These are phyloP conservation scores for Lichenothelia convexa DNA, from an alignment of 495 filamentous ascomycete species.

Conservation along the genomic window DNA sequence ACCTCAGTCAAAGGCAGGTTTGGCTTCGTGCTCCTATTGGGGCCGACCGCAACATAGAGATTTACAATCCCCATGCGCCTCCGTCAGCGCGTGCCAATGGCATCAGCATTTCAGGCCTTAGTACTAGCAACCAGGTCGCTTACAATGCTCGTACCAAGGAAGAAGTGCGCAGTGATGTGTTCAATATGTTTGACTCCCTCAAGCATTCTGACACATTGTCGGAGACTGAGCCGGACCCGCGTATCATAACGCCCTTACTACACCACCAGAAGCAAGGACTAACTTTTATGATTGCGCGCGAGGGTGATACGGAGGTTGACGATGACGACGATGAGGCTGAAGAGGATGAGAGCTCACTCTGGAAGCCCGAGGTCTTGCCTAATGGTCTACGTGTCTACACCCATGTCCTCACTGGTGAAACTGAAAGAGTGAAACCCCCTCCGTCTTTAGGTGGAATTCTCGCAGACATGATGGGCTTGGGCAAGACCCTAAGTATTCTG, in stretches of 20 bases:
- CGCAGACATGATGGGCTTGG: constrained; percentile 95
- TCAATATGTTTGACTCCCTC: constrained; percentile 74
- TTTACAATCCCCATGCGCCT: constrained; percentile 51
- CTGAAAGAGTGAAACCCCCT: constrained; percentile 42
- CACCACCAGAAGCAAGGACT: constrained; percentile 84
- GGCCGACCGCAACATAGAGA: constrained; percentile 31
- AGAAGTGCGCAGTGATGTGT: constrained; percentile 67
- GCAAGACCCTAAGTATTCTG: constrained; percentile 82
- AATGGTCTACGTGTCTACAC: constrained; percentile 44
- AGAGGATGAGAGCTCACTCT: constrained; percentile 42
- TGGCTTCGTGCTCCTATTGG: constrained; percentile 31
- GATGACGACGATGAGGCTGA: constrained; percentile 36
- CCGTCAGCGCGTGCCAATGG: constrained; percentile 13
- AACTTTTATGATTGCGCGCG: constrained; percentile 71
- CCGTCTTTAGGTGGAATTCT: constrained; percentile 72
- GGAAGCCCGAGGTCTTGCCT: constrained; percentile 35
- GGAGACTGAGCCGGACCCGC: constrained; percentile 43
- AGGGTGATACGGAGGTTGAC: constrained; percentile 39
- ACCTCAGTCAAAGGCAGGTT: constrained; percentile 43
- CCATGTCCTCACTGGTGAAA: constrained; percentile 66
- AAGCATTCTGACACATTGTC: constrained; percentile 56
- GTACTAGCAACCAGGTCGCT: constrained; percentile 8
- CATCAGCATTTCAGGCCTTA: constrained; percentile 1
- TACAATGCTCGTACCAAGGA: constrained; percentile 51
- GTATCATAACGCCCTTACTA: constrained; percentile 52